These are phyloP conservation scores for Thermochaetoides thermophila DNA, from an alignment of 495 filamentous ascomycete genomes.

Conservation along the genomic window DNA sequence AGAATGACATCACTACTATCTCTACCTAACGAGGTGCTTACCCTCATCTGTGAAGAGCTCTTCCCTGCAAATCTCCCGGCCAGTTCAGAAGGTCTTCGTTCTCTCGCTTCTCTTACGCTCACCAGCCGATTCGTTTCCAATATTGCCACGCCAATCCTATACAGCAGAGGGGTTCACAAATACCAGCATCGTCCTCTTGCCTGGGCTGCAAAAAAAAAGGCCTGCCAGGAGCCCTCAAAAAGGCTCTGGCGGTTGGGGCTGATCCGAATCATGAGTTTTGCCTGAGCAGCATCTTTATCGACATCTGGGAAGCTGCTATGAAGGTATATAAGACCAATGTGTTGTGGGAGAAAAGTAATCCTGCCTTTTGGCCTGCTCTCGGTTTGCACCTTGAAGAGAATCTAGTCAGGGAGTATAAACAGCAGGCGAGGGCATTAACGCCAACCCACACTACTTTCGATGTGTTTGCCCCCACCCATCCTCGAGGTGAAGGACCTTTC, in stretches of 20 bases:
- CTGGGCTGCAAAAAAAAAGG: slow-evolving; percentile 18
- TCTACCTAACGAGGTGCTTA: slow-evolving; percentile 1
- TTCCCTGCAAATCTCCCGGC: neutral
- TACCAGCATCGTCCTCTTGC: slow-evolving; percentile 10
- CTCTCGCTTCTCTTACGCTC: slow-evolving; percentile 14
- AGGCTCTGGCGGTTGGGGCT: slow-evolving; percentile 13
- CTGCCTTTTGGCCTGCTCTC: too few relatives aligned
- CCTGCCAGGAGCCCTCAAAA: slow-evolving; percentile 9
- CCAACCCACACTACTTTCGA: neutral
- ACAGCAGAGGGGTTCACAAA: slow-evolving; percentile 10
- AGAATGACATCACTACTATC: neutral
- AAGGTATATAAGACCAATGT: slow-evolving; percentile 2
- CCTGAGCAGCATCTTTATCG: slow-evolving; percentile 4
- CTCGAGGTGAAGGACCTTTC: too few relatives aligned
- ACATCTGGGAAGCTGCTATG: slow-evolving; percentile 9
- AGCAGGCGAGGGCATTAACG: too few relatives aligned
- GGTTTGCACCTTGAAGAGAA: too few relatives aligned
- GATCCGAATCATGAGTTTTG: slow-evolving; percentile 14
- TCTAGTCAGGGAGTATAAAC: too few relatives aligned
- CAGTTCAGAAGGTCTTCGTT: too few relatives aligned
- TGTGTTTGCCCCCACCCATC: neutral
- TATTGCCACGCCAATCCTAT: slow-evolving; percentile 12
- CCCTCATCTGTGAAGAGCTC: neutral
- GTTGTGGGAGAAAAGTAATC: slow-evolving; percentile 2
- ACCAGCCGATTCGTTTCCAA: slow-evolving; percentile 9